Base-by-base conservation (phyloP, 345 rosid species). In the Excoecaria cochinchinensis region DNA sequence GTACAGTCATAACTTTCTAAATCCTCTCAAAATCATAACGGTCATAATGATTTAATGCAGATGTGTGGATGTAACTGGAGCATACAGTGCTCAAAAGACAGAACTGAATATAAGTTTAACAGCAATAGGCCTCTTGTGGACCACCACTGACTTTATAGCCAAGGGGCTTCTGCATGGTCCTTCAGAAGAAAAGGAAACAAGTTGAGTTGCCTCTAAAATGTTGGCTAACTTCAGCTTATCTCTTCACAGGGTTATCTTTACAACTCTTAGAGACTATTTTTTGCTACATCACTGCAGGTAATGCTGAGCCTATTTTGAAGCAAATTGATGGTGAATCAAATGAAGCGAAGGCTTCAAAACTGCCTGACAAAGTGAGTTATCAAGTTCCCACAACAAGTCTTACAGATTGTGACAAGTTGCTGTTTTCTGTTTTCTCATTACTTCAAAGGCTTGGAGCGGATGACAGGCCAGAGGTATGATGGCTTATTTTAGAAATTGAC, bases 41-140 rank as follows among this genome's bases (percentile, higher is more conserved):
- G 25, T 86, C 48, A 64, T 51, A 52, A 62, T 85, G 74, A 74
- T 71, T 63, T 73, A 69, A 74, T 86, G 79, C 92, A 95, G 99
- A 84, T 93, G 98, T 85, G 86, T 93, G 53, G 97, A 95, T 81
- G 99, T 95, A 67, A 91, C 95, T 80, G 98, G 99, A 85, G 99
- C 98, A 50, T 95, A 95, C 78, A 88, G 98, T 87, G 86, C 89
- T 78, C 99, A 95, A 80, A 90, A 89, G 85, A 86, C 95, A 40
- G 98, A 93, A 85, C 81, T 93, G 79, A 95, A 95, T 80, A 91
- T 95, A 80, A 95, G 98, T 84, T 83, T 95, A 86, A 93, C 99
- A 72, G 94, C 99, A 66, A 85, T 95, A 72, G 95, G 99, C 76
- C 92, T 95, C 60, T 80, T 95, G 73, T 95, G 99, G 99, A 93